A percentile compares a stretch with the other conserved stretches of the same genome.
These are phyloP conservation scores for Graphilbum sp. DNA, from an alignment of 2,329 filamentous ascomycete genomes.

Conservation along the genomic window DNA sequence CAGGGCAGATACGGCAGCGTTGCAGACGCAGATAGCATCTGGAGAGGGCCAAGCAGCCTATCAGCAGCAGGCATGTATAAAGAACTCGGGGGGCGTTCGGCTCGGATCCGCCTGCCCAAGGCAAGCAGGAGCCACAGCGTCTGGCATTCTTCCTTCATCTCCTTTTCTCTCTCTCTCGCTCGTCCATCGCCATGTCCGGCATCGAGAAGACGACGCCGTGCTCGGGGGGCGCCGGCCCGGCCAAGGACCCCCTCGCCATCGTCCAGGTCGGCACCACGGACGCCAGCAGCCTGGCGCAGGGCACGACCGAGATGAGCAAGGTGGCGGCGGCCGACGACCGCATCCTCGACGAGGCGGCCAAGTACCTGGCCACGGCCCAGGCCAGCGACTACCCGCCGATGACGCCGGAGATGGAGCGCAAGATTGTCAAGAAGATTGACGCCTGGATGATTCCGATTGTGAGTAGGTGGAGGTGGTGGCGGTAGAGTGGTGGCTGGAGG, in stretches of 20 bases:
- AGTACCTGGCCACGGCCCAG: background rate
- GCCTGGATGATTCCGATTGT: slow-evolving; percentile 3
- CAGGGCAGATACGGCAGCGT: no score
- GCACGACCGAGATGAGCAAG: background rate
- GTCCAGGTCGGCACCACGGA: background rate
- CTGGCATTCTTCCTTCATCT: no score
- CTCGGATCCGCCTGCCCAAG: no score
- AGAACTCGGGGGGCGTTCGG: background rate
- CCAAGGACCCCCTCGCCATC: background rate
- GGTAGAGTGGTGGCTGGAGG: no score
- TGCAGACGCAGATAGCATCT: no score
- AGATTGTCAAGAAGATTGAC: slow-evolving; percentile 12
- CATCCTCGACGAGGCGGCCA: slow-evolving; percentile 1
- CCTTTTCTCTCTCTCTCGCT: no score
- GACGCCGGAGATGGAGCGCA: slow-evolving; percentile 15
- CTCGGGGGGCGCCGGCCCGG: background rate
- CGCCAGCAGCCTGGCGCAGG: background rate
- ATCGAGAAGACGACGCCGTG: background rate
- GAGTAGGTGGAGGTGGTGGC: no score
- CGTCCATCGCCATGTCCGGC: slow-evolving; percentile 1
- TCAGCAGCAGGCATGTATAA: background rate
- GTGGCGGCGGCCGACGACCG: background rate
- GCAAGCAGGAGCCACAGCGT: no score
- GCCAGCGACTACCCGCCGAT: slow-evolving; percentile 8
- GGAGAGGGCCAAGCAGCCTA: background rate